phyloP scores from a whole-genome alignment of 768 basidiomycete species.

The Rhizopogon vulgaris region DNA sequence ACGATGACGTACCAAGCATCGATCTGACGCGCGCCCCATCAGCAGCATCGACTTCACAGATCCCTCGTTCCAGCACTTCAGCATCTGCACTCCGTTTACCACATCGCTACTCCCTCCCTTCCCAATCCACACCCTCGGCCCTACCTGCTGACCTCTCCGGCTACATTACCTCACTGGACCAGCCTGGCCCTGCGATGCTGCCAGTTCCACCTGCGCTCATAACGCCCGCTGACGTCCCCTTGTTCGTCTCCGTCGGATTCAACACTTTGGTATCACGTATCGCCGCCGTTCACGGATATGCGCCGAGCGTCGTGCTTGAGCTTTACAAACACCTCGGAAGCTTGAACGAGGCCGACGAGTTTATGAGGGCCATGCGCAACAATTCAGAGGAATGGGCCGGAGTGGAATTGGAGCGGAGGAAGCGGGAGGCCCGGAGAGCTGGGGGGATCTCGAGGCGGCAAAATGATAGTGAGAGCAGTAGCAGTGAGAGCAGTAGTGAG shows the following conservation, averaged over 20 bases:
- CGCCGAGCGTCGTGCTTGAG: slow-evolving; percentile 32
- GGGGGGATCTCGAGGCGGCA: background rate
- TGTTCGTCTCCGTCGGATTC: slow-evolving; percentile 22
- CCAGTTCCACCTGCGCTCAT: slow-evolving; percentile 1
- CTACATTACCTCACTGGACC: slow-evolving; percentile 1
- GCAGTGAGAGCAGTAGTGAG: too few relatives aligned
- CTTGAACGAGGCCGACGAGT: slow-evolving; percentile 32
- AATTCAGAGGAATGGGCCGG: slow-evolving; percentile 26
- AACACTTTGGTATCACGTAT: slow-evolving; percentile 31
- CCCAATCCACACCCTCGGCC: slow-evolving; percentile 1
- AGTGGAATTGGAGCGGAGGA: background rate
- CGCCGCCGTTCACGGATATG: slow-evolving; percentile 40
- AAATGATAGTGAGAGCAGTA: slow-evolving; percentile 1
- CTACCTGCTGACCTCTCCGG: background rate
- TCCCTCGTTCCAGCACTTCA: background rate
- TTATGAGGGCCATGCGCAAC: slow-evolving; percentile 32
- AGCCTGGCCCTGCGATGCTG: background rate
- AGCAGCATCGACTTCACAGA: slow-evolving; percentile 1
- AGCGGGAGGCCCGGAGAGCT: background rate
- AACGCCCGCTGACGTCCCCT: slow-evolving; percentile 6
- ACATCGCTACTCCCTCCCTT: slow-evolving; percentile 17
- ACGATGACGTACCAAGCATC: slow-evolving; percentile 13
- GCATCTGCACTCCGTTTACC: background rate
- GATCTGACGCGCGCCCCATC: slow-evolving; percentile 18
- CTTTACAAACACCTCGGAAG: slow-evolving; percentile 30